Base-by-base conservation (phyloP, 805 yeast species). In the Starmerella sp. region DNA sequence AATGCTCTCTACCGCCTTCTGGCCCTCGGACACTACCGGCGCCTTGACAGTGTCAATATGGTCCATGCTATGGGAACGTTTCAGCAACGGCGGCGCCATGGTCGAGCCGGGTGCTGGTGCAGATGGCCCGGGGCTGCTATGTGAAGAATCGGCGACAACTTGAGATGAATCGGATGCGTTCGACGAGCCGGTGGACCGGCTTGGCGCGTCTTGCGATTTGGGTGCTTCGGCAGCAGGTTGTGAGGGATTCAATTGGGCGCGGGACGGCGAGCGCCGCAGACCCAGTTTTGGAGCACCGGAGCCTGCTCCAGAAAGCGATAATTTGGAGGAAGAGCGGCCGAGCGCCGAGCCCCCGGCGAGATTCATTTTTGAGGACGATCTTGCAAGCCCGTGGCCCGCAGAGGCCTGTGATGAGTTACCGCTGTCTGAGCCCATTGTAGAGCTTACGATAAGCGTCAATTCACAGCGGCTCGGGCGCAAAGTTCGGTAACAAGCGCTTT, bases 1-100 rank as follows among this genome's bases (percentile, higher is more conserved):
- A 29, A 60, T 59, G 28, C 54, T 41, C 42, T 58, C 60, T 2
- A 59, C 62, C 5, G 62, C 60, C 38, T 47, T 44, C 35, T 54
- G 56, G 42, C 62, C 62, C 30, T 52, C 61, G 6, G 55, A 37
- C 10, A 54, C 54, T 6, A 28, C 48, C 22, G 48, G 54, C 14
- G 44, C 49, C 43, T 45, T 39, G 30, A 57, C 10, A 15, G 43
- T 38, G 9, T 57, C 60, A 31, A 57, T 44, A 17, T 54, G 48
- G 36, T 51, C 50, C 54, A 54, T 57, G 47, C 60, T 57, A 22
- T 49, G 59, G 29, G 60, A 52, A n/a, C 60, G 56, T 30, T 43
- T 48, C 22, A 57, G 54, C 48, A 22, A 4, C 28, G 54, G 57
- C 30, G 37, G 35, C 14, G 41, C 39, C 50, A 32, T 6, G n/a